Evolutionary conservation across 2,329 filamentous ascomycete genomes (phyloP), one percentile per base, ranked within the genome.

Genomic region (Colletotrichum caudatum): DNA sequence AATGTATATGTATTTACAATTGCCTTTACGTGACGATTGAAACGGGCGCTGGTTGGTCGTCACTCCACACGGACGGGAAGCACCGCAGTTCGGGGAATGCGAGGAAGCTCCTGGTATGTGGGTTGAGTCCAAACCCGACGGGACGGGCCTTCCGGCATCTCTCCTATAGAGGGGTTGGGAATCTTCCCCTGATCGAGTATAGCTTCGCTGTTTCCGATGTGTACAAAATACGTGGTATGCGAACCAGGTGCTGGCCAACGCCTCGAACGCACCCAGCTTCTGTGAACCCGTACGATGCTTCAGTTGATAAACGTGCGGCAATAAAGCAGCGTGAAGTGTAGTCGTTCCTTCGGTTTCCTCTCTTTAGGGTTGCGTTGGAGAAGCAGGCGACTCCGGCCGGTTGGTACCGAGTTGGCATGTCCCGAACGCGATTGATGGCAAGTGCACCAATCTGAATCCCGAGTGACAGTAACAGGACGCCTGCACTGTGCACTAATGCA

Each of bases 401-500:
- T n/a, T 46, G 29, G 37, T 61, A 26, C 53, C 57, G 56, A 46
- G 46, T 48, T 44, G 41, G 3, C 37, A 46, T 20, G 26, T 26
- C 23, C 51, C 37, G 39, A 54, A 46, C 37, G 67, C 62, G 29
- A 65, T 66, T 53, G 29, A 56, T 66, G 33, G 62, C 62, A 60
- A 54, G 35, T 56, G 46, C 18, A 33, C 56, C 54, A 39, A 54
- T 66, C 56, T 53, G 46, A 26, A 66, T n/a, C 54, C 33, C 14
- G 12, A n/a, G 57, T 8, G 20, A 60, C 50, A 53, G 57, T 12
- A 16, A 60, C 50, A 53, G 57, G 35, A 29, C 29, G 12, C 12
- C 53, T 41, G 23, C 29, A 29, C 50, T 26, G 35, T 33, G 35
- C 66, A 33, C 66, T 71, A 71, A 67, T 71, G 68, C 68, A 67